Evolutionary conservation across 208 protist genomes (phyloP), one percentile per base, ranked within the genome.

Genomic region (Spongospora subterranea): DNA sequence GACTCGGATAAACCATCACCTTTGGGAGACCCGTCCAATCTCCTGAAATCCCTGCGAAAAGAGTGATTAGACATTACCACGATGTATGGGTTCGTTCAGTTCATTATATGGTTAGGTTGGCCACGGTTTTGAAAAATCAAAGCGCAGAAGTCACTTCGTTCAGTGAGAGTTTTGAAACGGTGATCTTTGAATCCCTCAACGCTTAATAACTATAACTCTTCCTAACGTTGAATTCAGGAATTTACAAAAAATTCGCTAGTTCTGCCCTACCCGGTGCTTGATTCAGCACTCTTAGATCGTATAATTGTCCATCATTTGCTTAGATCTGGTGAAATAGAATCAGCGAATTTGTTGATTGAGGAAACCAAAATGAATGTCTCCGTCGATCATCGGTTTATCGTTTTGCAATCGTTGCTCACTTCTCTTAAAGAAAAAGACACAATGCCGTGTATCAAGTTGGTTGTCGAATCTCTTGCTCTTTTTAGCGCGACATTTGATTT

Each of bases 241-340:
- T 60, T 6, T 60, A 24, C 6, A 29, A 29, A 6, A 24, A 60
- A 29, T 60, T 6, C 6, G 24, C 13, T 6, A 29, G 50, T 60
- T 60, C 6, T 29, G 24, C 13, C 6, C 24, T 60, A 6, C 13
- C 6, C 50, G 6, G 71, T 43, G 71, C 71, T 82, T 6, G n/a
- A 82, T 82, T 6, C 6, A 40, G 35, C 6, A 35, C 71, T 82
- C 13, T n/a, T 82, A 6, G 71, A 82, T n/a, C 71, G 71, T 20
- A 82, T 82, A 6, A 82, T 82, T 82, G 40, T 82, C 71, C 6
- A 82, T 35, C 71, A 82, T 82, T 82, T 82, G 13, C n/a, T 82
- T 20, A 6, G 71, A 82, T 20, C 35, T 6, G 71, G 71, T 45
- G 17, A n/a, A 35, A 40, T 82, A 6, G n/a, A 35, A 20, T 20